Evolutionary conservation across 305 asterid species (phyloP), one percentile per base, ranked within the genome.

Genomic region (Fraxinus platypoda): DNA sequence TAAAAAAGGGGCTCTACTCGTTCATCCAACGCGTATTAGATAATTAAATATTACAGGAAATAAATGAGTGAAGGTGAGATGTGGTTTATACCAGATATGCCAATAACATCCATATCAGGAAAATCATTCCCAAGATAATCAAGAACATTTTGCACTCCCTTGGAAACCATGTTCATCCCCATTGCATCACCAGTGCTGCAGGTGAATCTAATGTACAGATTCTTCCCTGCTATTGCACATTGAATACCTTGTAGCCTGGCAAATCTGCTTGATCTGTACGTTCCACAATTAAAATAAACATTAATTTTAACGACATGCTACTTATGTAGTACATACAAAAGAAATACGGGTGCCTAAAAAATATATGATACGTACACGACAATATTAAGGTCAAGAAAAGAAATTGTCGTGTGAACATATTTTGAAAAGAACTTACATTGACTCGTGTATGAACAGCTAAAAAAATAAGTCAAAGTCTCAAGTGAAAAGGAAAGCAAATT

Each of bases 121-220:
- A 82, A 87, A 72, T 87, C 92, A 13, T 8, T 75, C 57, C 81
- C 88, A 68, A 89, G 87, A 82, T 30, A 89, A 78, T 89, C 92
- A 8, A 89, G 85, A 73, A 89, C 92, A 30, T 89, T 87, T 43
- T 89, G 91, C 0, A 87, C 92, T 35, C 92, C 92, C 72, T 89
- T 89, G 31, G 92, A 89, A 5, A 89, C 90, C 92, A 89, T 89
- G 79, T 89, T 89, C 91, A 87, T 89, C 52, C 92, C 92, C 92
- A 89, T 89, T 57, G 92, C 92, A 83, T 89, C 92, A 41, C 91
- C 92, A 28, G 92, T 89, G 82, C 91, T 80, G 80, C 92, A 89
- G 62, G 46, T 74, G 71, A 89, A 89, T 81, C 92, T 87, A 80
- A 87, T 84, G 78, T 83, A 89, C 31, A 89, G 33, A 75, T 89